Conservation (phyloP, 768 basidiomycete species). For the Termitomyces sp. region DNA sequence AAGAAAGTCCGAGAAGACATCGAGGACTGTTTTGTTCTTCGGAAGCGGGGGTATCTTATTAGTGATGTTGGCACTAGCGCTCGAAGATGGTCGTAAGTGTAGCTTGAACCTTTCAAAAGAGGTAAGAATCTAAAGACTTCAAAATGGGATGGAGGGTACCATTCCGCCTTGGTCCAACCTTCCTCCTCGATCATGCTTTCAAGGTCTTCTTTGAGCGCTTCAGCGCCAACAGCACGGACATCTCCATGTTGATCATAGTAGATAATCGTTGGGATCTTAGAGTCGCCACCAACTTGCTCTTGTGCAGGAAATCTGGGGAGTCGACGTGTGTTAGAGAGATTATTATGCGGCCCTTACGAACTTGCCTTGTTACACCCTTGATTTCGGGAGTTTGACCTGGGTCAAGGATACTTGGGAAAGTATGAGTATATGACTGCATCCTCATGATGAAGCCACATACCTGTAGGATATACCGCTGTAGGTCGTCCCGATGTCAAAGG, state of each 20-base stretch:
- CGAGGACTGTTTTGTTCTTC: conserved; percentile 32
- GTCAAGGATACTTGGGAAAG: conserved; percentile 27
- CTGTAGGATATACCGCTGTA: conserved; percentile 47
- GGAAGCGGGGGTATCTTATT: conserved; percentile 36
- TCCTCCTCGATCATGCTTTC: conserved; percentile 38
- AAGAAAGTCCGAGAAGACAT: conserved; percentile 49
- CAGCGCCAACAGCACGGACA: conserved; percentile 43
- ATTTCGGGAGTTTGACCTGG: conserved; percentile 32
- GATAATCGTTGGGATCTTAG: conserved; percentile 42
- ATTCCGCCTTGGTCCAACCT: conserved; percentile 30
- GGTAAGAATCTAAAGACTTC: conserved; percentile 8
- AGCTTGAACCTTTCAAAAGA: conserved; percentile 26
- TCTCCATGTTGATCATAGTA: conserved; percentile 40
- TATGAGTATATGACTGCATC: background rate
- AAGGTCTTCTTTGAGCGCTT: conserved; percentile 35
- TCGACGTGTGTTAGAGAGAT: background rate
- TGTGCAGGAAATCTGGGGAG: conserved; percentile 43
- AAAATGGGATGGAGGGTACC: conserved; percentile 24
- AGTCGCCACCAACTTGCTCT: conserved; percentile 37
- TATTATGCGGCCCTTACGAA: conserved; percentile 17
- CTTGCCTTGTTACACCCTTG: conserved; percentile 35
- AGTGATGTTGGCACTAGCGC: background rate
- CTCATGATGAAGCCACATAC: conserved; percentile 4
- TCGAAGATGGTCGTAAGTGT: conserved; percentile 27
- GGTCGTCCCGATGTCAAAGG: conserved; percentile 52